These are phyloP conservation scores for Candida sp. DNA, from an alignment of 1,139 yeast genomes.

Conservation along the genomic window DNA sequence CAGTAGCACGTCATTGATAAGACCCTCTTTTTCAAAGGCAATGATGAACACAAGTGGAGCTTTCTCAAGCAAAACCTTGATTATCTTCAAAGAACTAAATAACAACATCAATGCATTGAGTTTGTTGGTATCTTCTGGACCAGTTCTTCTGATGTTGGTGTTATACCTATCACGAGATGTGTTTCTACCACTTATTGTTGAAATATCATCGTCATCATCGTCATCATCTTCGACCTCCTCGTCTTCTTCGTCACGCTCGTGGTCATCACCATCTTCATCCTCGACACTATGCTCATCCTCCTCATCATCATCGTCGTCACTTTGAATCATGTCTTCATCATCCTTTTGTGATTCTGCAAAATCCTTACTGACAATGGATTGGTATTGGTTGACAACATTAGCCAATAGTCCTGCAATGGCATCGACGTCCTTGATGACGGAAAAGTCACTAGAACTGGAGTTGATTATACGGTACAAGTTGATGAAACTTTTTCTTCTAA, in stretches of 20 bases:
- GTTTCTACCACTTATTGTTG: not conserved
- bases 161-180: not conserved
- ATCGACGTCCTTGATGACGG: slow-evolving; percentile 25
- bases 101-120: slow-evolving; percentile 42
- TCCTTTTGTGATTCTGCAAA: slow-evolving; percentile 9
- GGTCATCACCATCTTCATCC: slow-evolving; percentile 10
- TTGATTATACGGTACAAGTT: slow-evolving; percentile 58
- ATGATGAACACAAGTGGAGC: slow-evolving; percentile 48
- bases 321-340: slow-evolving; percentile 13
- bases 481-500: slow-evolving; percentile 64
- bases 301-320: slow-evolving; percentile 12
- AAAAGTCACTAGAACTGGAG: slow-evolving; percentile 26
- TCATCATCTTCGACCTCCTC: slow-evolving; percentile 18
- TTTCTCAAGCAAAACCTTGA: slow-evolving; percentile 38
- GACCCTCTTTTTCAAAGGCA: slow-evolving; percentile 74
- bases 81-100: slow-evolving; percentile 49
- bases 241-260: slow-evolving; percentile 13
- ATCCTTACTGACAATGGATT: slow-evolving; percentile 26
- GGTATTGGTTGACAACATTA: slow-evolving; percentile 71
- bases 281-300: slow-evolving; percentile 11
- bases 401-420: slow-evolving; percentile 57
- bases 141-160: not conserved
- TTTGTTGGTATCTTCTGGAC: slow-evolving; percentile 17
- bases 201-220: slow-evolving; percentile 11
- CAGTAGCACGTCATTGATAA: slow-evolving; percentile 54